Evolutionary conservation across 306 rosid genomes (phyloP).

Genomic region (Trifolium repens): DNA sequence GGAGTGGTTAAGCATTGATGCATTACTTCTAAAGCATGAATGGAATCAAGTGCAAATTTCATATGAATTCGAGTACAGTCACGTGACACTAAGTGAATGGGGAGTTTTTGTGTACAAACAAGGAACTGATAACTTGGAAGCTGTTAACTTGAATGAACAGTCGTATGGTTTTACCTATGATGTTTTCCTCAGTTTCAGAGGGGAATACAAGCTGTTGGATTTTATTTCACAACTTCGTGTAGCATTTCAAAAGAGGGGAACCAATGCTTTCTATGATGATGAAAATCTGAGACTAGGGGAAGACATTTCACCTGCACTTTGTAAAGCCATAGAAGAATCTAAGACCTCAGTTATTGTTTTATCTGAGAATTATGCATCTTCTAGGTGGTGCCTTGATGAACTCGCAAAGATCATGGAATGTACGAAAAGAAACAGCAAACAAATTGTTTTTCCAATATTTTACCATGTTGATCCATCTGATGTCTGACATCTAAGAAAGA

Average conservation of each 20-base stretch:
- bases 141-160: neutral
- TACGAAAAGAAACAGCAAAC: neutral
- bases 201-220: neutral
- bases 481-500: neutral
- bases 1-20: no score
- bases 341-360: neutral
- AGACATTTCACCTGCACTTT: neutral
- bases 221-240: neutral
- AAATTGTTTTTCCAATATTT: neutral
- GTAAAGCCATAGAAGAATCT: conserved; percentile 10
- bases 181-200: neutral
- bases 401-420: neutral
- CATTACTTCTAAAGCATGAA: neutral
- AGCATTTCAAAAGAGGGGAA: neutral
- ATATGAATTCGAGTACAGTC: no score
- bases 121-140: neutral
- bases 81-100: no score
- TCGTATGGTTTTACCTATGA: neutral
- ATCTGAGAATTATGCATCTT: neutral
- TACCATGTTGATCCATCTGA: neutral
- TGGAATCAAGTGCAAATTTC: no score
- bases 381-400: neutral
- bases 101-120: no score
- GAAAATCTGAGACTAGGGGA: conserved; percentile 2
- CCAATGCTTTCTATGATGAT: conserved; percentile 18